Evolutionary conservation across 2,329 filamentous ascomycete species (phyloP).

Genomic region (Thelonectria rubi): DNA sequence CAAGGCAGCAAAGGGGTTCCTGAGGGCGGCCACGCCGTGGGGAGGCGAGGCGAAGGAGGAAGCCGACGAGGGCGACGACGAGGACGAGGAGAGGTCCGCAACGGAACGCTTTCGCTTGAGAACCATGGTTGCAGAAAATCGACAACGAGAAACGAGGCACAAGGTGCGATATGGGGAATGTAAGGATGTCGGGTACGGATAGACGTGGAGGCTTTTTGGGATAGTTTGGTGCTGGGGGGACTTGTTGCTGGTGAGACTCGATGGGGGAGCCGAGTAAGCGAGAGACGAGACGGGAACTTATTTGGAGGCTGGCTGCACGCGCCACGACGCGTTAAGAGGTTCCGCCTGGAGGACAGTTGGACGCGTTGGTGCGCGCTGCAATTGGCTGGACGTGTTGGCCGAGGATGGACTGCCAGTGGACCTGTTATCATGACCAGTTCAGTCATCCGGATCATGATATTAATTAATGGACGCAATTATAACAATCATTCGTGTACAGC

Average conservation of each 20-base stretch:
- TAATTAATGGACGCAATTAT: too few species aligned
- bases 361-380: not conserved
- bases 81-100: slow-evolving; percentile 62
- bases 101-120: slow-evolving; percentile 72
- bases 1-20: slow-evolving; percentile 46
- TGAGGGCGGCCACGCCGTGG: slow-evolving; percentile 41
- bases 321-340: slow-evolving; percentile 32
- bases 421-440: not conserved
- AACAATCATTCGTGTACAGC: not conserved
- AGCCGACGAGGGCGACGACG: slow-evolving; percentile 55
- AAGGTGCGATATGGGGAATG: not conserved
- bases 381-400: not conserved
- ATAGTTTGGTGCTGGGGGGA: not conserved
- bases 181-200: not conserved
- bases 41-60: slow-evolving; percentile 53
- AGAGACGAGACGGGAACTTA: not conserved
- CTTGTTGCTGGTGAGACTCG: slow-evolving; percentile 3
- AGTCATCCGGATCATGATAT: too few species aligned
- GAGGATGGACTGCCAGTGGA: not conserved
- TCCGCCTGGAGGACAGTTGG: slow-evolving; percentile 10
- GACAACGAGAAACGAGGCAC: not conserved
- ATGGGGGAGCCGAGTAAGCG: slow-evolving; percentile 13
- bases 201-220: not conserved
- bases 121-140: slow-evolving; percentile 43
- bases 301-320: slow-evolving; percentile 28